Percentiles rank a stretch among this genome's conserved stretches.
Evolutionary conservation across 2,329 filamentous ascomycete species (phyloP).

Genomic region (Cephalotrichum gorgonifer): DNA sequence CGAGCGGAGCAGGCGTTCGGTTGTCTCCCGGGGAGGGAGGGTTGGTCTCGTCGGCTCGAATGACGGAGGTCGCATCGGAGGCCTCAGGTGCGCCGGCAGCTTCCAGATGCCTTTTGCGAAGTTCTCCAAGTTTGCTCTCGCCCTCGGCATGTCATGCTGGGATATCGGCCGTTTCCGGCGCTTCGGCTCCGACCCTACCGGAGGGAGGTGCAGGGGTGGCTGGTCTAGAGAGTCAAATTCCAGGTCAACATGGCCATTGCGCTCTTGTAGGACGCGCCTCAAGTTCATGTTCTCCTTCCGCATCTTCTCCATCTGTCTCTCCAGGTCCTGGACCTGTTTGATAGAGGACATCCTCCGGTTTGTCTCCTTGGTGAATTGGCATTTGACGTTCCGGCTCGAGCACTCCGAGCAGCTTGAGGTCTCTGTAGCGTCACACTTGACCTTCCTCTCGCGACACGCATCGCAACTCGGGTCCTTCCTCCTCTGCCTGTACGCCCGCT

Average conservation of each 20-base stretch:
- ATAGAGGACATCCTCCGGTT: constrained; percentile 98
- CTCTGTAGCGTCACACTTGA: constrained; percentile 92
- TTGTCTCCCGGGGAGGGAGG: constrained; percentile 58
- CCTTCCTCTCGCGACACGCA: constrained; percentile 79
- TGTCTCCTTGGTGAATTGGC: constrained; percentile 98
- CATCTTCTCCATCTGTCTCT: constrained; percentile 76
- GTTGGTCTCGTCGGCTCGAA: constrained; percentile 48
- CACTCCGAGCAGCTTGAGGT: constrained; percentile 95
- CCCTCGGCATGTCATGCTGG: constrained; percentile 59
- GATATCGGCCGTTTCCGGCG: constrained; percentile 50
- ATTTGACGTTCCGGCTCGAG: constrained; percentile 91
- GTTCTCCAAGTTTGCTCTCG: constrained; percentile 60
- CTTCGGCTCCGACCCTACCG: constrained; percentile 55
- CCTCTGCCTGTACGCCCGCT: constrained; percentile 87
- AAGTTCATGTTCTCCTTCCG: constrained; percentile 71
- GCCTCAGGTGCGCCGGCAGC: constrained; percentile 58
- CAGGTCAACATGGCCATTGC: constrained; percentile 38
- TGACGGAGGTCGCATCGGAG: constrained; percentile 32
- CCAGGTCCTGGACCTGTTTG: constrained; percentile 95
- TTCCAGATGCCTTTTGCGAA: constrained; percentile 74
- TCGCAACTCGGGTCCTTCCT: constrained; percentile 97
- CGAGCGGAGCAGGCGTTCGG: constrained; percentile 62
- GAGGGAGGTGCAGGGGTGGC: constrained; percentile 46
- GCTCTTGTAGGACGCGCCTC: constrained; percentile 49
- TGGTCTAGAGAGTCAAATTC: constrained; percentile 38